Conservation (phyloP, 2,329 filamentous ascomycete genomes). For the Pseudogymnoascus sp. region DNA sequence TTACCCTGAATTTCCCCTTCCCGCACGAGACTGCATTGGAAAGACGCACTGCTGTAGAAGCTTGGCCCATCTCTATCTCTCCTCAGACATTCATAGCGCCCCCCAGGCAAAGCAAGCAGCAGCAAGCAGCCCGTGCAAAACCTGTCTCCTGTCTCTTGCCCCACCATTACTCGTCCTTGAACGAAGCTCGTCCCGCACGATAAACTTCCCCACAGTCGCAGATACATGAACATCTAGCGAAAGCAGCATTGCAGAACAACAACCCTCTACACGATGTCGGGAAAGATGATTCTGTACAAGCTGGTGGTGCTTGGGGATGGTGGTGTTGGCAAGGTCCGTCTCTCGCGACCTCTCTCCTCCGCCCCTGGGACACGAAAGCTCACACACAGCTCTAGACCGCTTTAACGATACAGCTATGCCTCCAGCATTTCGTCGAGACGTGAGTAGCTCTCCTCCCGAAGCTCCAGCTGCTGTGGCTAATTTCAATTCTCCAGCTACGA, state of each 20-base stretch:
- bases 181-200: constrained; percentile 7
- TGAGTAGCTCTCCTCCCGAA: constrained; percentile 19
- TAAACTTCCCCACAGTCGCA: constrained; percentile 8
- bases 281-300: constrained; percentile 94
- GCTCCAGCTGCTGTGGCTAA: constrained; percentile 17
- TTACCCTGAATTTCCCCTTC: constrained; percentile 3
- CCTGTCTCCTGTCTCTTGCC: constrained; percentile 4
- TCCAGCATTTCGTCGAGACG: constrained; percentile 98
- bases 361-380: constrained; percentile 4
- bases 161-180: constrained; percentile 7
- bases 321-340: constrained; percentile 75
- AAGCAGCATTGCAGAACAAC: constrained; percentile 5
- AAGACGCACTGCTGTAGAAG: constrained; percentile 1
- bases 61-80: background rate
- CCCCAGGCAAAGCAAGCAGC: background rate
- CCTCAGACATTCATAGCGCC: background rate
- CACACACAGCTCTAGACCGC: constrained; percentile 47
- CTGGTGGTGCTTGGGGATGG: constrained; percentile 91
- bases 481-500: constrained; percentile 47
- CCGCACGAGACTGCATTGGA: constrained; percentile 6
- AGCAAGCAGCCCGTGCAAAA: constrained; percentile 1
- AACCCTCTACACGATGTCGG: constrained; percentile 52
- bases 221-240: constrained; percentile 8
- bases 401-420: constrained; percentile 89
- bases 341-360: constrained; percentile 7